A percentile compares a stretch with the other conserved stretches of the same genome.
phyloP scores from a whole-genome alignment of 2,329 filamentous ascomycete species.

The Fusarium cyanostomum region DNA sequence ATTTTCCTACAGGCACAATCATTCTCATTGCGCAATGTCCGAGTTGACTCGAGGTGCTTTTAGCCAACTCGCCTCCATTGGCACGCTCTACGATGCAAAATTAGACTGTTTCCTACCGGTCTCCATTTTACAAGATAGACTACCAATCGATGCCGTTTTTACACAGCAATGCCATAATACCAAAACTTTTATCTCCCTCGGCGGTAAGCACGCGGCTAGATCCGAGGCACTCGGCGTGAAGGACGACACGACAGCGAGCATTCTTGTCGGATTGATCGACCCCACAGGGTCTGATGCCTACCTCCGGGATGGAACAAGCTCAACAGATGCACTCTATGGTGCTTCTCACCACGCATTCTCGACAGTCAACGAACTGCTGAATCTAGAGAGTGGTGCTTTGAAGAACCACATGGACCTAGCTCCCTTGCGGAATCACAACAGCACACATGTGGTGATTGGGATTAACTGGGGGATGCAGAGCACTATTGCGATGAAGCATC shows the following conservation, averaged over 20 bases:
- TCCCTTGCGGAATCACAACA: neutral
- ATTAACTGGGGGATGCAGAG: slow-evolving; percentile 26
- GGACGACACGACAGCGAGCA: slow-evolving; percentile 12
- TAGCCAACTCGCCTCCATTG: slow-evolving; percentile 11
- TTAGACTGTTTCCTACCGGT: slow-evolving; percentile 15
- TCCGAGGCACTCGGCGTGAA: slow-evolving; percentile 6
- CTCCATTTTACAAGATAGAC: neutral
- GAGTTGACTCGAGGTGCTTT: slow-evolving; percentile 4
- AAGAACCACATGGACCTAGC: neutral
- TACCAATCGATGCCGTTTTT: neutral
- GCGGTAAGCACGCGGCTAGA: neutral
- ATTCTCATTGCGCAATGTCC: neutral
- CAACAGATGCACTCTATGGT: neutral
- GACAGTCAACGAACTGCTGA: neutral
- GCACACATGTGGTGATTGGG: slow-evolving; percentile 21
- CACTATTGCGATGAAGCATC: slow-evolving; percentile 7
- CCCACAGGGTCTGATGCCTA: slow-evolving; percentile 16
- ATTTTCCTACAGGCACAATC: neutral
- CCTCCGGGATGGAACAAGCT: neutral
- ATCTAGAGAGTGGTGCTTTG: neutral
- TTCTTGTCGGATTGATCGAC: slow-evolving; percentile 5
- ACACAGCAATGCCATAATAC: neutral
- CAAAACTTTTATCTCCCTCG: neutral
- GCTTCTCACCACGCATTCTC: neutral
- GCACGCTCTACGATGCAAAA: slow-evolving; percentile 28